These are phyloP conservation scores for Neurospora hispaniola DNA, from an alignment of 495 filamentous ascomycete species.

Conservation along the genomic window DNA sequence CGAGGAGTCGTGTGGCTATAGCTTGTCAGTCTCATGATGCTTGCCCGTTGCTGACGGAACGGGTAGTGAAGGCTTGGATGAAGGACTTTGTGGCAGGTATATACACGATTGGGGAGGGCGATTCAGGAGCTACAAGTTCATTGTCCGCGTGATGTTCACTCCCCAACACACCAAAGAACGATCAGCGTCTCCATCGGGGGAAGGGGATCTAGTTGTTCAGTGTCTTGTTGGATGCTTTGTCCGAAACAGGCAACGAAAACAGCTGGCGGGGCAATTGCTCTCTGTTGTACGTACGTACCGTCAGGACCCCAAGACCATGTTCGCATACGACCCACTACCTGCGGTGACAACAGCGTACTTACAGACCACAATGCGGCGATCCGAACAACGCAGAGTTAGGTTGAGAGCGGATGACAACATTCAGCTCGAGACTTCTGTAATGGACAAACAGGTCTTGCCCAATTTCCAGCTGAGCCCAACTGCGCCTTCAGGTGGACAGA, in stretches of 20 bases:
- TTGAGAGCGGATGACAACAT: background rate
- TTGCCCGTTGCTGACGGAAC: background rate
- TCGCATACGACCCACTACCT: background rate
- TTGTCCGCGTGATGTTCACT: background rate
- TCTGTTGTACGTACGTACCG: background rate
- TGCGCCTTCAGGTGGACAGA: background rate
- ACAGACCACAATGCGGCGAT: background rate
- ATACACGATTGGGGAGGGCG: background rate
- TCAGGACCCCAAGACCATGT: background rate
- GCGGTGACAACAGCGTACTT: background rate
- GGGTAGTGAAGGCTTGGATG: background rate
- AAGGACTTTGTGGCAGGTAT: background rate
- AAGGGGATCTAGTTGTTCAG: background rate
- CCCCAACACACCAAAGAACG: background rate
- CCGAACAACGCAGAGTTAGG: background rate
- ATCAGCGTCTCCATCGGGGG: background rate
- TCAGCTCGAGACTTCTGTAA: background rate
- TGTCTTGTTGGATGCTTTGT: background rate
- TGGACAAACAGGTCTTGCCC: background rate
- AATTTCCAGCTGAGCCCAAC: background rate
- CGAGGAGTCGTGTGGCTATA: background rate
- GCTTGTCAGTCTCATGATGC: background rate
- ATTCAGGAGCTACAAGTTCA: background rate
- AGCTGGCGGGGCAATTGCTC: background rate
- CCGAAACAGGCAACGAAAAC: background rate